A percentile compares a stretch with the other conserved stretches of the same genome.
Conservation (phyloP, 257 asterid species). For the Solanum commersonii region DNA sequence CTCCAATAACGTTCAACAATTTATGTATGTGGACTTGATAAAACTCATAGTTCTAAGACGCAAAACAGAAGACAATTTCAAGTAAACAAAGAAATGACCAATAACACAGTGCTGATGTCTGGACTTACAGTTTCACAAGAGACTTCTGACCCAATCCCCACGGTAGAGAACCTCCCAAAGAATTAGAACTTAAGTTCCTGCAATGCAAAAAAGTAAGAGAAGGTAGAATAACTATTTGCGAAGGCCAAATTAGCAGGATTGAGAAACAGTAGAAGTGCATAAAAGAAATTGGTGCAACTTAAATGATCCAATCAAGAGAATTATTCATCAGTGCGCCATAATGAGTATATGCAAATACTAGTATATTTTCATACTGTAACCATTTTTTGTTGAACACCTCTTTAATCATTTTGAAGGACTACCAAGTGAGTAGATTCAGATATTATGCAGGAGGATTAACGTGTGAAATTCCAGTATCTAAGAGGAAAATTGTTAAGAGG, state of each 20-base stretch:
- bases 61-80: not conserved
- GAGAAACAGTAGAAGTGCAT: not conserved
- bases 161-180: constrained; percentile 66
- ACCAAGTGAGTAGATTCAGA: not conserved
- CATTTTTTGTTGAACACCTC: not conserved
- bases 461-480: not conserved
- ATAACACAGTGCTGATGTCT: not conserved
- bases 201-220: constrained; percentile 6
- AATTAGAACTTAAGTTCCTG: constrained; percentile 82
- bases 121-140: constrained; percentile 74
- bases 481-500: not conserved
- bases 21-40: not conserved
- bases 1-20: not conserved
- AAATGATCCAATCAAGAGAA: not conserved
- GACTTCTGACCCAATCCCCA: constrained; percentile 67
- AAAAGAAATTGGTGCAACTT: not conserved
- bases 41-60: not conserved
- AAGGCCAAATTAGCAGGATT: not conserved
- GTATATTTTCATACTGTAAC: not conserved
- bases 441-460: not conserved
- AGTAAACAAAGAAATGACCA: not conserved
- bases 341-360: not conserved
- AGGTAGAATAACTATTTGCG: not conserved
- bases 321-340: not conserved
- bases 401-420: not conserved